Base-by-base conservation (phyloP, 2,329 filamentous ascomycete species). In the Penicillium sp. region DNA sequence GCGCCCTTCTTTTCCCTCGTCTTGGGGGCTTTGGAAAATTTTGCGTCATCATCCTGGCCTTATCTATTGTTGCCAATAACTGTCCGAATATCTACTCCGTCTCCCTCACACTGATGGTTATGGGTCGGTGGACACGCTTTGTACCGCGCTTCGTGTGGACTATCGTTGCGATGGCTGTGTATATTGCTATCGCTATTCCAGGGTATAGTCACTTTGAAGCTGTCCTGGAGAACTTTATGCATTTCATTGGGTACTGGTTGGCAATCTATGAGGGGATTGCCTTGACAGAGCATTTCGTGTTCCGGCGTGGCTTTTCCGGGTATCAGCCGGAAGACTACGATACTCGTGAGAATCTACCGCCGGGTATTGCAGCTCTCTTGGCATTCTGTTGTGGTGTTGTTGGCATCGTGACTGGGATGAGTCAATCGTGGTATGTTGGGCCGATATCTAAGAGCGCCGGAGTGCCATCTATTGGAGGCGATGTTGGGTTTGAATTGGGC, bases 21-120 rank as follows among this genome's bases (percentile, higher is more conserved):
- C 8, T 89, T 0, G 87, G 87, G 35, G 78, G 76, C 35, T 90
- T 90, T 68, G 88, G 88, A 56, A 81, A 87, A 68, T 89, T 90
- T 77, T 90, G 87, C 69, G 73, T 88, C 26, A 78, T 87, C 45
- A 77, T 89, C 42, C 78, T 89, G 6, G 84, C 84, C 2, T 78
- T 89, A 8, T 84, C 82, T 46, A 87, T 87, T 67, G 79, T 89
- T 57, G 86, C 85, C 51, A 88, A 87, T 74, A 89, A 89, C 73
- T 86, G 83, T 67, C 85, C 85, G 2, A 88, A 88, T 67, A 84
- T 87, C 69, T 90, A 92, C 77, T 89, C 85, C 15, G 82, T 85
- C 40, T 81, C 83, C 5, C 78, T 90, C 22, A 85, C 84, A 3
- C 77, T 89, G 25, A 87, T 90, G 69, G 82, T 89, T 11, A 75